Conservation (phyloP, 495 filamentous ascomycete genomes). For the Neurospora intermedia region DNA sequence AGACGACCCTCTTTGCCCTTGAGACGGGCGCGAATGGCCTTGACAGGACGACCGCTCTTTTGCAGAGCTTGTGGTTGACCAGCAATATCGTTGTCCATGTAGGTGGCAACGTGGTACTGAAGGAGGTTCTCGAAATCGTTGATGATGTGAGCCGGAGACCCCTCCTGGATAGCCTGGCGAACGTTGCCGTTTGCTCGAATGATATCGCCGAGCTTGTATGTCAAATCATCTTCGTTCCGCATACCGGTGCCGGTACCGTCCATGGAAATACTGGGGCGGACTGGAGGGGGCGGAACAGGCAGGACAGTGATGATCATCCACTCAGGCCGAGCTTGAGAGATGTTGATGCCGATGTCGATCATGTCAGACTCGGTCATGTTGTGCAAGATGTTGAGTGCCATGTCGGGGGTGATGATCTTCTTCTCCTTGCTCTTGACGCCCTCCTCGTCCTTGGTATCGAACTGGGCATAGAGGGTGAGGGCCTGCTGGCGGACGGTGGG, state of each 20-base stretch:
- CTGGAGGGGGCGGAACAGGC: constrained; percentile 88
- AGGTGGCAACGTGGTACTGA: constrained; percentile 97
- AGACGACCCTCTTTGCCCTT: constrained; percentile 98
- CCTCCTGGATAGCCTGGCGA: constrained; percentile 73
- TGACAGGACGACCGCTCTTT: constrained; percentile 91
- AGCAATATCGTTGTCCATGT: constrained; percentile 99
- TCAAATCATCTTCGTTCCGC: constrained; percentile 95
- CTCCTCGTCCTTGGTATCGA: constrained; percentile 54
- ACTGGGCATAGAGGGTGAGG: constrained; percentile 57
- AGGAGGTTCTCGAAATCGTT: constrained; percentile 82
- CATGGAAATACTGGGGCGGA: constrained; percentile 89
- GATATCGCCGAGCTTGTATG: constrained; percentile 96
- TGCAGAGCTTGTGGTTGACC: constrained; percentile 92
- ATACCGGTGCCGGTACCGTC: constrained; percentile 78
- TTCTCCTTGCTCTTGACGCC: constrained; percentile 73
- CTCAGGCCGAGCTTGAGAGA: constrained; percentile 87
- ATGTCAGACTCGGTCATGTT: constrained; percentile 73
- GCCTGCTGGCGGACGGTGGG: constrained; percentile 78
- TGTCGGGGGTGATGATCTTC: constrained; percentile 69
- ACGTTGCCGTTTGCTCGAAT: constrained; percentile 96
- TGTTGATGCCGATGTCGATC: constrained; percentile 77
- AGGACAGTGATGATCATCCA: constrained; percentile 98
- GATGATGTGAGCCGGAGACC: constrained; percentile 78
- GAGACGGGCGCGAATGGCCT: constrained; percentile 87
- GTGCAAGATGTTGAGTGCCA: constrained; percentile 74